phyloP scores from a whole-genome alignment of 2,329 filamentous ascomycete species.

The Cephalotrichum gorgonifer region DNA sequence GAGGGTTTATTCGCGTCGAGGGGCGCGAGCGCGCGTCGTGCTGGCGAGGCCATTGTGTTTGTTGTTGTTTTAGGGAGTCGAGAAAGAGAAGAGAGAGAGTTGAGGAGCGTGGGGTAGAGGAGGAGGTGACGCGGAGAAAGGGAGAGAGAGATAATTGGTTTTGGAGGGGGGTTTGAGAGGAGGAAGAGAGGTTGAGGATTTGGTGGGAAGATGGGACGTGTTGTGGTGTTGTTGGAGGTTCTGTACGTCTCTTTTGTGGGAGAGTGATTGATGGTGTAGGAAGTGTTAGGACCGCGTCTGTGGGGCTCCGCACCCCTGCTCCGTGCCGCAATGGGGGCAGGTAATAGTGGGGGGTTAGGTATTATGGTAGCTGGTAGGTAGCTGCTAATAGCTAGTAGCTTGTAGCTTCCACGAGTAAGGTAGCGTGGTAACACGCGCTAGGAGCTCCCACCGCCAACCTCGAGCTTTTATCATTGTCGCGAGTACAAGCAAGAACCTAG shows the following conservation, averaged over 20 bases:
- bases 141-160: not conserved
- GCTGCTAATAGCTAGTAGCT: no score
- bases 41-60: conserved; percentile 5
- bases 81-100: no score
- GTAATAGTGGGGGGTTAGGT: no score
- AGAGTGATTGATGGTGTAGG: not conserved
- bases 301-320: not conserved
- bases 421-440: no score
- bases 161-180: not conserved
- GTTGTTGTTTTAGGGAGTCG: not conserved
- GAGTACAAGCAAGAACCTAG: no score
- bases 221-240: not conserved
- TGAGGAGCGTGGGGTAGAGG: not conserved
- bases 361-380: no score
- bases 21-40: conserved; percentile 8
- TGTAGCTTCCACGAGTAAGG: no score
- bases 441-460: no score
- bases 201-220: not conserved
- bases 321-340: no score
- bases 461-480: no score
- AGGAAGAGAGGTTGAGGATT: not conserved
- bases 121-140: not conserved
- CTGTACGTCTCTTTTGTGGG: not conserved
- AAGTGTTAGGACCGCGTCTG: conserved; percentile 3
- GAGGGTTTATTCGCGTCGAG: conserved; percentile 8